Base-by-base conservation (phyloP, 2,329 filamentous ascomycete species). In the Polytolypa hystricis region DNA sequence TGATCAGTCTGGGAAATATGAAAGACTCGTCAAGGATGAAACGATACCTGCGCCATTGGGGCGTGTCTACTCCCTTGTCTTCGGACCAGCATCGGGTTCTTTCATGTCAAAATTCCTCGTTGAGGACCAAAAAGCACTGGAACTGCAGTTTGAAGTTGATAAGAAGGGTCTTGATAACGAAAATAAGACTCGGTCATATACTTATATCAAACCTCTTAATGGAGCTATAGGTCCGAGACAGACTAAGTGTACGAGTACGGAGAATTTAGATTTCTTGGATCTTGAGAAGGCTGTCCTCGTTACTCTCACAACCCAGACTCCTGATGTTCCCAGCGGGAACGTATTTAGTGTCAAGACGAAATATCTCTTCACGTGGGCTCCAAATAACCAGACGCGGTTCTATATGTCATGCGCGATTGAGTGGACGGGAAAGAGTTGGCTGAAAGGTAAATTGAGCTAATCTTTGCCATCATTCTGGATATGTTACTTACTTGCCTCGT, bases 381-480 rank as follows among this genome's bases (percentile, higher is more conserved):
- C 91, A 34, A 80, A 79, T 43, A 94, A 94, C 51, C 67, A 77
- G 26, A 98, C 93, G 1, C 74, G 86, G 18, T 65, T 98, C 19
- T 77, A 91, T 43, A 81, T 89, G 64, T 95, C 81, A 47, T 95
- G 85, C 57, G 81, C 78, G 2, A 83, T 95, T 29, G 93, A 98
- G 54, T 98, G 93, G 93, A 80, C 81, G 3, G 87, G 87, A 49
- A 98, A 96, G 70, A 95, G 87, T 65, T 98, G 91, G 91, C 66
- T 98, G 30, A 95, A 91, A 66, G 84, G 87, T n/a, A n/a, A n/a
- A n/a, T n/a, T n/a, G n/a, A n/a, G n/a, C n/a, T n/a, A n/a, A n/a
- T n/a, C n/a, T 93, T 67, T 55, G 68, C 54, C 42, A 4, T 6
- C 4, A 10, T 23, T 30, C 17, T 32, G 3, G 19, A 16, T 18